A percentile compares a stretch with the other conserved stretches of the same genome.
These are phyloP conservation scores for Nothophoma quercina DNA, from an alignment of 2,329 filamentous ascomycete species.

Conservation along the genomic window DNA sequence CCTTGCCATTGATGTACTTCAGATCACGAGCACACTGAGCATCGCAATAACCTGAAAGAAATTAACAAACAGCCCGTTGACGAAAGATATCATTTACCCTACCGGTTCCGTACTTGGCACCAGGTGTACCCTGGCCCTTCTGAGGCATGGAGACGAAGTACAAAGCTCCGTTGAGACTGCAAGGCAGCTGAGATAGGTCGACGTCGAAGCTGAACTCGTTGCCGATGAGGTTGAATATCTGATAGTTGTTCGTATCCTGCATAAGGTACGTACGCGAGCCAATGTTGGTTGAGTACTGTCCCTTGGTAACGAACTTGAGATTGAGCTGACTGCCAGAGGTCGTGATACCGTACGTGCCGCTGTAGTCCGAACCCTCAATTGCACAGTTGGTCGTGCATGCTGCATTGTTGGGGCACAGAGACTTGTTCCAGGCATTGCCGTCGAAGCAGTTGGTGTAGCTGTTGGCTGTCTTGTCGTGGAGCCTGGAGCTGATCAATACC, in stretches of 20 bases:
- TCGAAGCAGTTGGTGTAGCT: slow-evolving; percentile 51
- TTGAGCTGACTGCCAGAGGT: slow-evolving; percentile 60
- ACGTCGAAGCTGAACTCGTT: slow-evolving; percentile 51
- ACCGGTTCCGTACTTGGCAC: slow-evolving; percentile 61
- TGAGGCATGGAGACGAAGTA: slow-evolving; percentile 64
- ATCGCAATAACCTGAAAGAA: slow-evolving; percentile 47
- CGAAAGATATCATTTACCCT: slow-evolving; percentile 40
- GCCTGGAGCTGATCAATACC: slow-evolving; percentile 20
- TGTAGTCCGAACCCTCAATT: slow-evolving; percentile 51
- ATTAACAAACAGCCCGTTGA: background rate
- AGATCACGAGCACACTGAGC: slow-evolving; percentile 51
- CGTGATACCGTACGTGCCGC: slow-evolving; percentile 55
- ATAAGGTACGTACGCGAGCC: slow-evolving; percentile 49
- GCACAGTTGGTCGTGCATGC: slow-evolving; percentile 47
- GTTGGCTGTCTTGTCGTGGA: slow-evolving; percentile 45
- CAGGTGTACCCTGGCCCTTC: slow-evolving; percentile 55
- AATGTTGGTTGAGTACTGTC: slow-evolving; percentile 51
- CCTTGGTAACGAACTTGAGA: slow-evolving; percentile 64
- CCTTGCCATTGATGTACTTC: slow-evolving; percentile 62
- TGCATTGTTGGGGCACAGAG: slow-evolving; percentile 44
- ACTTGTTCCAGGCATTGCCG: slow-evolving; percentile 51
- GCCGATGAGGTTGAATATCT: slow-evolving; percentile 48
- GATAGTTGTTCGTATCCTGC: slow-evolving; percentile 40
- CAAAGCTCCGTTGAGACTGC: slow-evolving; percentile 69
- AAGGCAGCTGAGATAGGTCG: slow-evolving; percentile 67